Conservation (phyloP, 2,329 filamentous ascomycete species). For the Trichoderma pleuroti region DNA sequence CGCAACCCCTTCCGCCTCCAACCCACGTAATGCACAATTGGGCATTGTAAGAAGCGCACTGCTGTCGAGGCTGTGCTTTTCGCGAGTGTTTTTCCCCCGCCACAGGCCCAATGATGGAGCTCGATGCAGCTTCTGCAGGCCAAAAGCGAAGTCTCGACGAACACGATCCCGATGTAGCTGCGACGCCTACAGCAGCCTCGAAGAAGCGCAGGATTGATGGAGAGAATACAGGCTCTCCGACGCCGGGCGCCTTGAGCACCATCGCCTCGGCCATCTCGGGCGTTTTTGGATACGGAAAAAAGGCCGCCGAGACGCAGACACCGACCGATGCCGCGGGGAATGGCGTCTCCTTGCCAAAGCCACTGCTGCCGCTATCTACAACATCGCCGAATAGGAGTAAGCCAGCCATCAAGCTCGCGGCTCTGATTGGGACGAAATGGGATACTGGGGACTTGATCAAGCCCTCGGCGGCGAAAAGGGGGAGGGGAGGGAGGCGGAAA, state of each 20-base stretch:
- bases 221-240: slow-evolving; percentile 25
- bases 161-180: slow-evolving; percentile 21
- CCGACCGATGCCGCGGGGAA: slow-evolving; percentile 1
- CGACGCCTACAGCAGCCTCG: slow-evolving; percentile 25
- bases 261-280: slow-evolving; percentile 34
- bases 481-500: slow-evolving; percentile 3
- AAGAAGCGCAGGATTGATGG: slow-evolving; percentile 35
- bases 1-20: background rate
- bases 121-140: slow-evolving; percentile 23
- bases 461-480: slow-evolving; percentile 14
- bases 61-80: background rate
- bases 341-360: slow-evolving; percentile 18
- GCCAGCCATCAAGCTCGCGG: slow-evolving; percentile 37
- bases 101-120: slow-evolving; percentile 26
- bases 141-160: slow-evolving; percentile 28
- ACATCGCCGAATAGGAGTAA: slow-evolving; percentile 24
- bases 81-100: background rate
- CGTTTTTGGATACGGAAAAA: slow-evolving; percentile 24
- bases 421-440: slow-evolving; percentile 38
- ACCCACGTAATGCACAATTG: background rate
- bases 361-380: slow-evolving; percentile 19
- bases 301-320: background rate
- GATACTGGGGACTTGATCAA: slow-evolving; percentile 30
- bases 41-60: background rate
- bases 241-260: slow-evolving; percentile 31